Conservation (phyloP, 1,139 yeast species). For the Arxiozyma telluris region DNA sequence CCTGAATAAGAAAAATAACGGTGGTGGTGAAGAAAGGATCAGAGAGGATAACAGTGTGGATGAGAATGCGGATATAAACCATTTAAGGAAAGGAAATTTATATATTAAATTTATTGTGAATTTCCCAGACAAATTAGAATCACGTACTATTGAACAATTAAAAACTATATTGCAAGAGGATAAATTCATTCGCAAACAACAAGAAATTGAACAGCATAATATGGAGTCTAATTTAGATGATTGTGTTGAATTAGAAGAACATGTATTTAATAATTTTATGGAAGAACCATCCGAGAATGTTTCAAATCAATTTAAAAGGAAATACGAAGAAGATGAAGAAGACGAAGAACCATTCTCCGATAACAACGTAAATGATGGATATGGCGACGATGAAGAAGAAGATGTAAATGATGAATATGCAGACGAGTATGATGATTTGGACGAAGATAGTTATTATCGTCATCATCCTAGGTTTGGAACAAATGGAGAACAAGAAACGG, state of each 20-base stretch:
- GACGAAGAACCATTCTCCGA: slow-evolving; percentile 5
- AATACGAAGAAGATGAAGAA: slow-evolving; percentile 1
- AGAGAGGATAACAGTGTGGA: background rate
- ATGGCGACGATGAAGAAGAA: background rate
- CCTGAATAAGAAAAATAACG: background rate
- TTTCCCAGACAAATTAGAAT: slow-evolving; percentile 18
- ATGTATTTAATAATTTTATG: slow-evolving; percentile 14
- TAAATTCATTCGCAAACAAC: slow-evolving; percentile 10
- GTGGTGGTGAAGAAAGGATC: background rate
- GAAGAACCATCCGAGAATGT: background rate
- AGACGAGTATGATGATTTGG: background rate
- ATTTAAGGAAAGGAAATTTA: slow-evolving; percentile 19
- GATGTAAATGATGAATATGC: background rate
- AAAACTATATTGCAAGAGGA: slow-evolving; percentile 14
- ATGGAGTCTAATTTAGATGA: slow-evolving; percentile 12
- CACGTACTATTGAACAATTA: slow-evolving; percentile 16
- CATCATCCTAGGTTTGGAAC: background rate
- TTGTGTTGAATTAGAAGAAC: slow-evolving; percentile 21
- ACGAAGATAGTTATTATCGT: background rate
- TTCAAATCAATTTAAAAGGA: background rate
- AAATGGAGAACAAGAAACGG: background rate
- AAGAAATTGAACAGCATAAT: slow-evolving; percentile 7
- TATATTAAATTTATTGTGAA: slow-evolving; percentile 20
- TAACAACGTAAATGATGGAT: background rate
- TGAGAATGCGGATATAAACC: background rate